phyloP scores from a whole-genome alignment of 2,329 filamentous ascomycete genomes.

The Pseudogymnoascus sp. region DNA sequence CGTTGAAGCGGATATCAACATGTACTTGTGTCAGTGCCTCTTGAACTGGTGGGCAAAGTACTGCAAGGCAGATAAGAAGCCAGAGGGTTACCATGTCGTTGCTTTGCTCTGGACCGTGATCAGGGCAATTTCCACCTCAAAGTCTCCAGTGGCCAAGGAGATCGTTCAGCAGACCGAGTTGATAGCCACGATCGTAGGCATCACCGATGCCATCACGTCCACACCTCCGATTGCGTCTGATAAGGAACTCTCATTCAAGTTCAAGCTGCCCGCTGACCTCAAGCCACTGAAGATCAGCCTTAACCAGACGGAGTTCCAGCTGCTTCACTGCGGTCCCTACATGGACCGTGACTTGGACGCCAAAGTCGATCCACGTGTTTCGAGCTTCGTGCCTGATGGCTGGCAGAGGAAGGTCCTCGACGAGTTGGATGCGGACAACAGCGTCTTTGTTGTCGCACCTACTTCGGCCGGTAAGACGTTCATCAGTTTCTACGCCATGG shows the following conservation, averaged over 20 bases:
- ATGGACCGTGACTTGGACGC: constrained; percentile 70
- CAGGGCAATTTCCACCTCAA: constrained; percentile 31
- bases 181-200: constrained; percentile 27
- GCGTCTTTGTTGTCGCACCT: constrained; percentile 68
- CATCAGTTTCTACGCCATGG: constrained; percentile 80
- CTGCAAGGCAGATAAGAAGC: constrained; percentile 28
- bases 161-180: constrained; percentile 31
- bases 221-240: constrained; percentile 22
- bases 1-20: constrained; percentile 29
- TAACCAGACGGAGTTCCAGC: constrained; percentile 53
- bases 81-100: constrained; percentile 34
- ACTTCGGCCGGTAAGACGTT: constrained; percentile 79
- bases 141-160: constrained; percentile 34
- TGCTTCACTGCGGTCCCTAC: constrained; percentile 63
- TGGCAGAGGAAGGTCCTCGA: constrained; percentile 73
- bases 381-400: constrained; percentile 62
- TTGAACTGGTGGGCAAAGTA: constrained; percentile 41
- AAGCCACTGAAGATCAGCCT: constrained; percentile 29
- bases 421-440: constrained; percentile 61
- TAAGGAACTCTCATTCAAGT: constrained; percentile 39
- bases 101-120: constrained; percentile 41
- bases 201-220: constrained; percentile 26
- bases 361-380: constrained; percentile 57
- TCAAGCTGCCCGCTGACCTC: constrained; percentile 30
- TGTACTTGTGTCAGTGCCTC: constrained; percentile 43